Evolutionary conservation across 495 filamentous ascomycete genomes (phyloP), one percentile per base, ranked within the genome.

Genomic region (Chaetomium cochliodes): DNA sequence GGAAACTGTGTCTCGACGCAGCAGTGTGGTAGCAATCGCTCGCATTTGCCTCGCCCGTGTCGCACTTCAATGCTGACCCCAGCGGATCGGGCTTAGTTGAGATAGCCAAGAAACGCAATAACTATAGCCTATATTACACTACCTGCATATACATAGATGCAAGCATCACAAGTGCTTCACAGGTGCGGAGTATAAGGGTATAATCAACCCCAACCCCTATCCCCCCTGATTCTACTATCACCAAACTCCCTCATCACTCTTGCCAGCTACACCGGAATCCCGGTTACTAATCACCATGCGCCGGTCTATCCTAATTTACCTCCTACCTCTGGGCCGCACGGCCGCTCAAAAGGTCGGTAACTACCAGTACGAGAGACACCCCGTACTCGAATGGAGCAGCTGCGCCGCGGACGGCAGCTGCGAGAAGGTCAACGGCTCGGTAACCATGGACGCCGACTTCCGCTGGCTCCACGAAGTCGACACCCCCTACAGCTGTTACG

Each of bases 291-390:
- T 25, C 33, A 42, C 0, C 30, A 57, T 57, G 54, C 16, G 3
- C 30, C 22, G n/a, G 37, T 42, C 33, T 68, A 64, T 76, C 37
- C n/a, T 64, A 4, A n/a, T 49, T 2, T n/a, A 49, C 22, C 26
- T 54, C 26, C 15, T 49, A 26, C 30, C n/a, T n/a, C 20, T 53
- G 20, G 39, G 52, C 25, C 63, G 74, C 49, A 69, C 73, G 54
- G 33, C 72, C 51, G 73, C 74, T 33, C 85, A 88, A 71, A 76
- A 84, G 66, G 77, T 81, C 60, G 85, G 84, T 67, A 84, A 70
- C 30, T 26, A 74, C 59, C 73, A 73, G 18, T 62, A 76, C 5
- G 86, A 89, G 71, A 80, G 72, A 18, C 85, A 87, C 65, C 85
- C 84, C 37, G 73, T 76, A 61, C 65, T 88, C 65, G 79, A 71